Evolutionary conservation across 2,329 filamentous ascomycete species (phyloP).

Genomic region (Ophiostoma novo-ulmi): DNA sequence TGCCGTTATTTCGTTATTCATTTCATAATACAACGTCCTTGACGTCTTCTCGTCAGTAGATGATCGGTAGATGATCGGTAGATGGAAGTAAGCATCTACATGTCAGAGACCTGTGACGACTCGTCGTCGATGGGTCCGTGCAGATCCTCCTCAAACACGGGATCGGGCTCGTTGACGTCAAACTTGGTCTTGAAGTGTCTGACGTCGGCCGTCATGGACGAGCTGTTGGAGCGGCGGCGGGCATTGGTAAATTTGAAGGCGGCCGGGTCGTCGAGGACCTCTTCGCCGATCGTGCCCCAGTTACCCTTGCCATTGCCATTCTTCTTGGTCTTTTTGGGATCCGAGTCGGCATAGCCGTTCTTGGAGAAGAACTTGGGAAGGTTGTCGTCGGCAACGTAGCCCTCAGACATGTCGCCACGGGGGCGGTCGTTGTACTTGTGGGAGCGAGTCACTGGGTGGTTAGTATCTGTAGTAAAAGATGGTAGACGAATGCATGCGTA

Average conservation of each 20-base stretch:
- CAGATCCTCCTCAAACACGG: constrained; percentile 82
- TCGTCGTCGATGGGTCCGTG: constrained; percentile 61
- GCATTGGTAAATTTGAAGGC: constrained; percentile 80
- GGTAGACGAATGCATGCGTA: background rate
- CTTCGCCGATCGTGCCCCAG: constrained; percentile 81
- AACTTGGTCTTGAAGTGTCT: constrained; percentile 94
- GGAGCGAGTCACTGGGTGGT: constrained; percentile 79
- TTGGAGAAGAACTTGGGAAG: constrained; percentile 93
- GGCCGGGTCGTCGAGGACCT: constrained; percentile 65
- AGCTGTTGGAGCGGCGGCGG: constrained; percentile 88
- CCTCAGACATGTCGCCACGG: constrained; percentile 70
- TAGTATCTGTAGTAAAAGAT: constrained; percentile 15
- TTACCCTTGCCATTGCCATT: constrained; percentile 88
- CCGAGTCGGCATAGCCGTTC: constrained; percentile 69
- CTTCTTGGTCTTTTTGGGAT: constrained; percentile 96
- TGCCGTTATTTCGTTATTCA: constrained; percentile 21
- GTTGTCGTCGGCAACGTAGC: constrained; percentile 60
- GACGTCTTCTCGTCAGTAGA: background rate
- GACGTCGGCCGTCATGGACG: constrained; percentile 62
- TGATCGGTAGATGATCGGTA: background rate
- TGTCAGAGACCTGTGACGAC: constrained; percentile 50
- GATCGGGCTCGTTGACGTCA: constrained; percentile 81
- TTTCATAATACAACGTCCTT: background rate
- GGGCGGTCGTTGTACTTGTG: constrained; percentile 94
- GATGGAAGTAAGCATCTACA: background rate